Conservation (phyloP, 352 stramenopile species). For the Phytopythium kandeliae region DNA sequence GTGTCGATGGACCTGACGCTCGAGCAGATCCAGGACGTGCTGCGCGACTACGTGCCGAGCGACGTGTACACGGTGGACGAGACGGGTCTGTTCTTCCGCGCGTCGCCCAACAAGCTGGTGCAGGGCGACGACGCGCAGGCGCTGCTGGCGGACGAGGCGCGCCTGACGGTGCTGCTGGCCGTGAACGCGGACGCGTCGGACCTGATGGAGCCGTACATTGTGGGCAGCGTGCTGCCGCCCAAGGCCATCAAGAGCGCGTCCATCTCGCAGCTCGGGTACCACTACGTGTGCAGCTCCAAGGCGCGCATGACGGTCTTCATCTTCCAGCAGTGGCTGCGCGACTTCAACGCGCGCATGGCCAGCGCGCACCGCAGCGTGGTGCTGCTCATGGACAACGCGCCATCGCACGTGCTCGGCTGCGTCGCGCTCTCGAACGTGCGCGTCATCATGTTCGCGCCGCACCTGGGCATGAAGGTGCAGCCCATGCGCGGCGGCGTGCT, state of each 20-base stretch:
- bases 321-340: constrained; percentile 84
- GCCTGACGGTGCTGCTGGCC: constrained; percentile 69
- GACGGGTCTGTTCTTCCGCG: constrained; percentile 80
- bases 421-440: constrained; percentile 83
- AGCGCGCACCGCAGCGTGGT: constrained; percentile 79
- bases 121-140: constrained; percentile 76
- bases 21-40: constrained; percentile 82
- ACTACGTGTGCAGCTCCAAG: constrained; percentile 84
- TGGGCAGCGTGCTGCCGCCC: constrained; percentile 62
- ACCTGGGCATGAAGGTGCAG: constrained; percentile 83
- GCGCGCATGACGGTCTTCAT: constrained; percentile 86
- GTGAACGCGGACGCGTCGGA: constrained; percentile 72
- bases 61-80: constrained; percentile 87
- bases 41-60: constrained; percentile 74
- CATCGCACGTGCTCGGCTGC: constrained; percentile 76
- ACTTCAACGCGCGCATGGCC: constrained; percentile 84
- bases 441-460: constrained; percentile 80
- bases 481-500: constrained; percentile 83
- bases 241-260: constrained; percentile 80
- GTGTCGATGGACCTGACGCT: constrained; percentile 78
- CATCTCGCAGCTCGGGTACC: constrained; percentile 76
- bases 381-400: constrained; percentile 82
- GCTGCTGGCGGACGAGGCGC: constrained; percentile 64
- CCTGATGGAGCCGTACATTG: constrained; percentile 84
- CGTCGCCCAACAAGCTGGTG: constrained; percentile 81